Conservation (phyloP, 2,329 filamentous ascomycete species). For the Colletotrichum tamarilloi region DNA sequence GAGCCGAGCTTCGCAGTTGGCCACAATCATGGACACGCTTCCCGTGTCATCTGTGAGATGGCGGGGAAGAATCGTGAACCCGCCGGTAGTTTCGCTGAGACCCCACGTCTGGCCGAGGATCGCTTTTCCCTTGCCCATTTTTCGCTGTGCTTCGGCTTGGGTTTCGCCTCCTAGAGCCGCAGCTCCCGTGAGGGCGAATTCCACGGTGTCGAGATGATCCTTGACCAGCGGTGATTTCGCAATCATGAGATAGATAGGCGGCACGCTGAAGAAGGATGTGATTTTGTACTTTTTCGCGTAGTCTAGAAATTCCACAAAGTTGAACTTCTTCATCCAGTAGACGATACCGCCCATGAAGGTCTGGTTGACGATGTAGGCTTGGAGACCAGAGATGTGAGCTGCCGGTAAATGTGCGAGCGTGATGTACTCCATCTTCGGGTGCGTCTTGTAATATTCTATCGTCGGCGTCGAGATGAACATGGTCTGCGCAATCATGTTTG, state of each 20-base stretch:
- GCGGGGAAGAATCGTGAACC: slow-evolving; percentile 57
- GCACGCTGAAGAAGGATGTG: slow-evolving; percentile 68
- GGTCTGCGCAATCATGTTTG: slow-evolving; percentile 54
- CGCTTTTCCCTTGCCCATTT: slow-evolving; percentile 54
- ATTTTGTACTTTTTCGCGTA: slow-evolving; percentile 62
- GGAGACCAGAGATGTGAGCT: slow-evolving; percentile 59
- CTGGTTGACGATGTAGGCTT: slow-evolving; percentile 54
- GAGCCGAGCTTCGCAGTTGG: slow-evolving; percentile 49
- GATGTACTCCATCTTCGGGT: slow-evolving; percentile 43
- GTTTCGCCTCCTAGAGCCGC: slow-evolving; percentile 67
- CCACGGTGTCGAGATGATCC: slow-evolving; percentile 64
- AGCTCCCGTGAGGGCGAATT: slow-evolving; percentile 61
- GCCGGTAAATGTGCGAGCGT: slow-evolving; percentile 56
- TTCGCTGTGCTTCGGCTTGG: slow-evolving; percentile 61
- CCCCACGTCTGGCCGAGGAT: slow-evolving; percentile 67
- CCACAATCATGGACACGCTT: slow-evolving; percentile 55
- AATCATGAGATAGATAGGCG: slow-evolving; percentile 70
- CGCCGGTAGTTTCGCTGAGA: slow-evolving; percentile 65
- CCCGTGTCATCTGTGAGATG: slow-evolving; percentile 56
- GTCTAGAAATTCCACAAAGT: slow-evolving; percentile 64
- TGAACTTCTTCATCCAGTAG: slow-evolving; percentile 73
- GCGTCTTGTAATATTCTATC: slow-evolving; percentile 43
- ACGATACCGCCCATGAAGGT: slow-evolving; percentile 57
- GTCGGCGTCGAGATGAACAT: slow-evolving; percentile 44
- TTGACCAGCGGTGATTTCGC: slow-evolving; percentile 66